These are phyloP conservation scores for Suhomyces kilbournensis DNA, from an alignment of 805 yeast species.

Conservation along the genomic window DNA sequence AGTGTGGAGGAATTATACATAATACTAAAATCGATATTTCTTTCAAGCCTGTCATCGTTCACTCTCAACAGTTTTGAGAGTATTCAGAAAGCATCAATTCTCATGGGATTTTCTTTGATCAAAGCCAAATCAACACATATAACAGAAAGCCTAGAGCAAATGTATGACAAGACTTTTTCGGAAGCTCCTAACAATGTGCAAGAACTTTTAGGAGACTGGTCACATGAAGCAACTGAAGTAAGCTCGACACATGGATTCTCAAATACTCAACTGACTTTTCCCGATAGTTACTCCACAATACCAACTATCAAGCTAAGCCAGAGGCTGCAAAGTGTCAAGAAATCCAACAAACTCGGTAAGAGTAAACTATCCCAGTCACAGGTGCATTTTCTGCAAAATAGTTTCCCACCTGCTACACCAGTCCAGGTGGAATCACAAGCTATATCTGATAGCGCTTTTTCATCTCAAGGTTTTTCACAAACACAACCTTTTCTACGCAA, in stretches of 20 bases:
- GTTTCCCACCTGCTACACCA: neutral
- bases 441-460: neutral
- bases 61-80: neutral
- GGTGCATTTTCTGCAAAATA: neutral
- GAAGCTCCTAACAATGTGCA: neutral
- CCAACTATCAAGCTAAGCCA: constrained; percentile 4
- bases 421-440: neutral
- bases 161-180: constrained; percentile 1
- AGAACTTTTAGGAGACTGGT: constrained; percentile 1
- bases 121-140: constrained; percentile 9
- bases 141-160: neutral
- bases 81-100: constrained; percentile 6
- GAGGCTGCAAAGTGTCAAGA: neutral
- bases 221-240: neutral
- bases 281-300: neutral
- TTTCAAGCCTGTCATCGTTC: neutral
- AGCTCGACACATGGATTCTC: neutral
- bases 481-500: neutral
- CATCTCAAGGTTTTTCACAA: neutral
- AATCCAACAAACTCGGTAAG: neutral
- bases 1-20: constrained; percentile 8
- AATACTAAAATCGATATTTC: constrained; percentile 4
- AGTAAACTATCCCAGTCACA: neutral
- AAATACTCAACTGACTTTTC: neutral
- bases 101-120: constrained; percentile 11